These are phyloP conservation scores for Juncus effusus DNA, from an alignment of 176 grass and related monocot genomes.

Conservation along the genomic window DNA sequence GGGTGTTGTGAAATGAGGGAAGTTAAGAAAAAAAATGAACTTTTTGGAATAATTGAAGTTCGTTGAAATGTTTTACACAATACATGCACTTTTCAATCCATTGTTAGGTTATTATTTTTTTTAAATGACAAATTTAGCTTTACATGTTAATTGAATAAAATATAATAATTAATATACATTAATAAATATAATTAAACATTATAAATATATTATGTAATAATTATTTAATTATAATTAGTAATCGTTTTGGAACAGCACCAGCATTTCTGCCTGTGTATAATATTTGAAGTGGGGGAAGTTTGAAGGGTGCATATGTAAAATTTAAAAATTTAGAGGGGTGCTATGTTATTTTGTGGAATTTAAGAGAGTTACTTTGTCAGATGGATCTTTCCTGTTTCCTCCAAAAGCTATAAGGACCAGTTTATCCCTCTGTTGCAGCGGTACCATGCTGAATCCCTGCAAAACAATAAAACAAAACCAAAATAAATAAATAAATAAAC, in stretches of 20 bases:
- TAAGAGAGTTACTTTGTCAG: slow-evolving; percentile 56
- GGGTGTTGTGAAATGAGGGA: too few relatives aligned
- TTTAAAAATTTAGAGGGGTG: neutral
- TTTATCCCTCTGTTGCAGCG: slow-evolving; percentile 78
- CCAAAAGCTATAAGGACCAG: slow-evolving; percentile 92
- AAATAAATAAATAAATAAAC: neutral
- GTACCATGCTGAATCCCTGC: slow-evolving; percentile 96
- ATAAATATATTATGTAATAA: too few relatives aligned
- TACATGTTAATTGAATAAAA: neutral
- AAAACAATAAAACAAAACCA: slow-evolving; percentile 10
- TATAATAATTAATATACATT: too few relatives aligned
- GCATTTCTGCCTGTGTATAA: too few relatives aligned
- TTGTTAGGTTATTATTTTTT: too few relatives aligned
- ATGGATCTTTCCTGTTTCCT: slow-evolving; percentile 94
- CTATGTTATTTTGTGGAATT: neutral
- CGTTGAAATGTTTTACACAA: too few relatives aligned
- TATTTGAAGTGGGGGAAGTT: neutral
- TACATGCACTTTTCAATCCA: too few relatives aligned
- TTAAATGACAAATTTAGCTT: too few relatives aligned
- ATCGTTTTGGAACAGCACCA: slow-evolving; percentile 62
- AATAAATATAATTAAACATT: too few relatives aligned
- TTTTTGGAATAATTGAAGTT: too few relatives aligned
- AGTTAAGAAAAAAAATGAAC: too few relatives aligned
- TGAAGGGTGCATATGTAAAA: neutral
- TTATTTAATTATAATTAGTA: too few relatives aligned